Evolutionary conservation across 208 protist genomes (phyloP), one percentile per base, ranked within the genome.

Genomic region (Trypanosoma vivax): DNA sequence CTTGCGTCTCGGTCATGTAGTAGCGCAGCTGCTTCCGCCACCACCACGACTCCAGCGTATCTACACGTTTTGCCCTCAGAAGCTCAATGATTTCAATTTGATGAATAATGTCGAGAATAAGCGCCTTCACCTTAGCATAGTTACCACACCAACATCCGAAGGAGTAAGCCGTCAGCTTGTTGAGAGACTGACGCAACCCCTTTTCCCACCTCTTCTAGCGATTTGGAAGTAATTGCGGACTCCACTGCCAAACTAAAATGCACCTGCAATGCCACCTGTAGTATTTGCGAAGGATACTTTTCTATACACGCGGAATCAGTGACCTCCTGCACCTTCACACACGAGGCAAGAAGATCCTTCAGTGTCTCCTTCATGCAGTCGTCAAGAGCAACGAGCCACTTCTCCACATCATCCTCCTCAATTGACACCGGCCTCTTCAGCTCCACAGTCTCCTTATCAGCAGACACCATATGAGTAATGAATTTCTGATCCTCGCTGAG

Each of bases 11-110:
- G 5, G 51, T 45, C 42, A 90, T 66, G 57, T 93, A 90, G 75
- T 96, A 99, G 3, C 97, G 92, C 50, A 99, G 79, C 73, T 99
- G 96, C 73, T 97, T 97, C 52, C 95, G 93, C 97, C 97, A 99
- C 61, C 79, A 83, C 96, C 96, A 99, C 49, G 79, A 64, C 14
- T 76, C 69, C 6, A 75, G 58, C 6, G 34, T 39, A 4, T 49
- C 60, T n/a, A 91, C 76, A 24, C 62, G 19, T 38, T 79, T 76
- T 13, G 40, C 23, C 19, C 75, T 52, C 33, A 98, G 76, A 33
- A 92, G 58, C 42, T 96, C 82, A 7, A 96, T 75, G 34, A 99
- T 83, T 42, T 98, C 93, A 18, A 96, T 82, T 68, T 92, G 91
- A 84, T 98, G 96, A 51, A 99, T 97, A 0, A 97, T 65, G 62